Evolutionary conservation across 139 green algal genomes (phyloP).

Genomic region (Edaphochlamys debaryana): DNA sequence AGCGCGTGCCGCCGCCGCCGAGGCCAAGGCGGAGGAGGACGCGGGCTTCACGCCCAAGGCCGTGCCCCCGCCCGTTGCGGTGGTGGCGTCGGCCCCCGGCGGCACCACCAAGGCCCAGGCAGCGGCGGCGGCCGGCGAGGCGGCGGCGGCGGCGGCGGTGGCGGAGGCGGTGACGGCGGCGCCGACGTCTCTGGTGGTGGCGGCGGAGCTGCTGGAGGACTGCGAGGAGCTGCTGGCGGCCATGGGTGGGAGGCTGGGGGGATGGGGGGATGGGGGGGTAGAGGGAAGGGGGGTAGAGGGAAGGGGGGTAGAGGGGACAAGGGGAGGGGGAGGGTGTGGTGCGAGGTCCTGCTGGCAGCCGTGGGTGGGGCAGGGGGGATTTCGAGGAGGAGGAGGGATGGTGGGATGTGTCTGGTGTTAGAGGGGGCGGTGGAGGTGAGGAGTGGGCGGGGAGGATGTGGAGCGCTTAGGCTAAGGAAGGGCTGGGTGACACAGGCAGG

Average conservation of each 20-base stretch:
- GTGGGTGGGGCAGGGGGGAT: no score
- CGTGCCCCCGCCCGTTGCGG: background rate
- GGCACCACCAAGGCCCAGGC: background rate
- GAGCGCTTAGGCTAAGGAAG: no score
- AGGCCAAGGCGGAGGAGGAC: constrained; percentile 13
- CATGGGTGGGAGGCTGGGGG: constrained; percentile 2
- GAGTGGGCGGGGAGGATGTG: no score
- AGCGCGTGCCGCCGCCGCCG: background rate
- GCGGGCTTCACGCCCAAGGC: background rate
- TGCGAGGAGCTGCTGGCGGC: constrained; percentile 29
- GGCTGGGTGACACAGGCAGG: no score
- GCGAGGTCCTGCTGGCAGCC: no score
- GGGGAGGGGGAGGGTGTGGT: no score
- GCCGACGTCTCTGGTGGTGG: constrained; percentile 32
- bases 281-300: background rate
- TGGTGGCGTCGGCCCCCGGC: background rate
- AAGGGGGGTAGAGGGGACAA: no score
- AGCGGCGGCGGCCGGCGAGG: background rate
- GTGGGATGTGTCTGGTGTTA: no score
- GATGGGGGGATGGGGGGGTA: background rate
- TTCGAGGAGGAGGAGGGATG: no score
- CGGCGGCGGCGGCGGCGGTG: background rate
- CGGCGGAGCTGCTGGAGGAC: constrained; percentile 37
- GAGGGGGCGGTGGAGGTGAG: no score
- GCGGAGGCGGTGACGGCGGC: background rate